phyloP scores from a whole-genome alignment of 768 basidiomycete species.

The Xerocomellus amylosporus region DNA sequence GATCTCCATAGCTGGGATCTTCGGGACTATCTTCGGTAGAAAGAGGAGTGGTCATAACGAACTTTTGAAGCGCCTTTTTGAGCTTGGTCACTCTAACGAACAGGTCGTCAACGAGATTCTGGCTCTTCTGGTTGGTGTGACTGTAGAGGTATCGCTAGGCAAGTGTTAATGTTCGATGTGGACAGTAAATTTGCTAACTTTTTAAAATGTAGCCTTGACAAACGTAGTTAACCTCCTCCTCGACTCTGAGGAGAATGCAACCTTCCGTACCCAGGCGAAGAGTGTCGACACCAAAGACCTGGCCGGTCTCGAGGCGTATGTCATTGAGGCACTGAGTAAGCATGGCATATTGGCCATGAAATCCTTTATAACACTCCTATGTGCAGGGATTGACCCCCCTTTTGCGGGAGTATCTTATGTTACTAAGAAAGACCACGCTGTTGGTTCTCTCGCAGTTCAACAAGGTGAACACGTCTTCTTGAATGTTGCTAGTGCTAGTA shows the following conservation, averaged over 20 bases:
- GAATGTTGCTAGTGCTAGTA: conserved; percentile 54
- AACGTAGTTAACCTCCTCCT: conserved; percentile 67
- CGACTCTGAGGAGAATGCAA: conserved; percentile 42
- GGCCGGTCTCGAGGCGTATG: conserved; percentile 49
- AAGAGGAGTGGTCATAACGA: conserved; percentile 42
- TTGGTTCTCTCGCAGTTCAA: conserved; percentile 43
- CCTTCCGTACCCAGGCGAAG: conserved; percentile 36
- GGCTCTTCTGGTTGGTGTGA: conserved; percentile 64
- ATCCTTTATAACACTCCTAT: conserved; percentile 1
- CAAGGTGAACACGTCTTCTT: conserved; percentile 59
- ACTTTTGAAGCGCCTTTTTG: conserved; percentile 55
- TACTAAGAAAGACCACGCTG: conserved; percentile 42
- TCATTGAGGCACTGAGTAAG: conserved; percentile 69
- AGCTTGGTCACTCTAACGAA: conserved; percentile 54
- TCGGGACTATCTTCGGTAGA: conserved; percentile 51
- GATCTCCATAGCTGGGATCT: conserved; percentile 38
- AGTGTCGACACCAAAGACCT: conserved; percentile 35
- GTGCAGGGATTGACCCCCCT: conserved; percentile 65
- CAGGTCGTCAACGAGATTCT: conserved; percentile 67
- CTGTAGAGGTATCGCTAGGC: conserved; percentile 72
- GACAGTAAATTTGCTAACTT: neutral
- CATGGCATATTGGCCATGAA: conserved; percentile 10
- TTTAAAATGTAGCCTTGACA: conserved; percentile 46
- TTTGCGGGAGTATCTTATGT: conserved; percentile 67
- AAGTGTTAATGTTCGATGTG: conserved; percentile 10